Base-by-base conservation (phyloP, 139 green algal species). In the Chlamydomonas sphaeroides region DNA sequence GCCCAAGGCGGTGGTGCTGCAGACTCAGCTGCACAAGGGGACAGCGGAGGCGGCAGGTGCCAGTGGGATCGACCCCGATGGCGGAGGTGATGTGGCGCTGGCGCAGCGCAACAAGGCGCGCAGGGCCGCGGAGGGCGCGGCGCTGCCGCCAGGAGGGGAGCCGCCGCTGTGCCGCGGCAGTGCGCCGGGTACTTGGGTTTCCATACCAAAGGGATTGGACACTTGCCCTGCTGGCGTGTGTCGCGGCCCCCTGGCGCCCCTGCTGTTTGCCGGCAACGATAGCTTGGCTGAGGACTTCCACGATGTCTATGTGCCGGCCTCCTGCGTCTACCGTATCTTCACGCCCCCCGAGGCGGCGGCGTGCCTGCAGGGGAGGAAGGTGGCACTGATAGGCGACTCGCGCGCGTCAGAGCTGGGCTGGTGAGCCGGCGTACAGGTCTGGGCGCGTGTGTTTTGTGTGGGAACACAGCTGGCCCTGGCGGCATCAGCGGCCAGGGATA, bases 371-470 rank as follows among this genome's bases (percentile, higher is more conserved):
- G 61, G 61, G 14, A 26, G n/a, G n/a, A n/a, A n/a, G n/a, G 8
- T 67, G n/a, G 61, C n/a, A n/a, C n/a, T 67, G 61, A n/a, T 67
- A 3, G 61, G 61, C n/a, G 61, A 67, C 63, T 68, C 63, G 5
- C 33, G 33, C 18, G 20, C 35, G 33, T 7, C 17, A 5, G 33
- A n/a, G 63, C 18, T 67, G n/a, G 11, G 10, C 61, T 67, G n/a
- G 61, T 67, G n/a, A n/a, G n/a, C n/a, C n/a, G n/a, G n/a, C n/a
- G n/a, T n/a, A n/a, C n/a, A n/a, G n/a, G n/a, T n/a, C n/a, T n/a
- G n/a, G n/a, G n/a, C n/a, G n/a, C n/a, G n/a, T n/a, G n/a, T n/a
- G n/a, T n/a, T n/a, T n/a, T n/a, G n/a, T n/a, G n/a, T n/a, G n/a
- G n/a, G n/a, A n/a, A n/a, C n/a, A n/a, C n/a, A n/a, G n/a, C n/a